Evolutionary conservation across 768 basidiomycete species (phyloP), one percentile per base, ranked within the genome.

Genomic region (Pleurotus djamor): DNA sequence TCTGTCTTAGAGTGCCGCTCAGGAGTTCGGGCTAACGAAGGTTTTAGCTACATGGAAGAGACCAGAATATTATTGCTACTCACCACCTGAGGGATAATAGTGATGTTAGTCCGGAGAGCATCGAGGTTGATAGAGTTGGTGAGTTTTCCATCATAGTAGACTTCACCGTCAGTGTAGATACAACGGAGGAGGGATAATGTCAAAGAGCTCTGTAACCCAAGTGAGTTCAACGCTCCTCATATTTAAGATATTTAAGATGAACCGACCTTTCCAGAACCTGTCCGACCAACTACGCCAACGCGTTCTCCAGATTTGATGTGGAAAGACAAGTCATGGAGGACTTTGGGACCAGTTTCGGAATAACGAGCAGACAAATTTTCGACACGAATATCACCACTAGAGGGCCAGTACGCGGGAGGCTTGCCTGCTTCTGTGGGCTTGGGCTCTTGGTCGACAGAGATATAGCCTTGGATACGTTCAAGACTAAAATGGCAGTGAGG

Each of bases 341-440:
- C 80, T 10, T 70, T 70, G 4, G 81, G 80, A 1, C 80, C 80
- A 57, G 75, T 59, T 66, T 61, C 59, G 2, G 82, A 79, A 64
- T 85, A 85, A 12, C 76, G 68, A 33, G 84, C 83, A n/a, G 74
- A 76, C 6, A 85, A 69, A 12, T 79, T 78, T 55, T 86, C 79
- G 4, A 83, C 78, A 4, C 72, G 67, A 34, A 86, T 72, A 16
- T 76, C 69, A 2, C 85, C 85, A 9, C 79, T 80, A 5, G 83
- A 71, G 1, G 85, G 84, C 84, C 85, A 87, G 49, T 81, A 76
- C 0, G 85, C 84, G 0, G 85, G 83, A 4, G 84, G 85, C 44
- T 69, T 69, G 50, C 77, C 79, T 5, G 62, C 61, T 14, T 68
- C 58, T 0, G 71, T 70, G 0, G 74, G 65, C 52, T 68, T 64